These are phyloP conservation scores for Plasmodium reichenowi DNA, from an alignment of 169 alveolate genomes.

Conservation along the genomic window DNA sequence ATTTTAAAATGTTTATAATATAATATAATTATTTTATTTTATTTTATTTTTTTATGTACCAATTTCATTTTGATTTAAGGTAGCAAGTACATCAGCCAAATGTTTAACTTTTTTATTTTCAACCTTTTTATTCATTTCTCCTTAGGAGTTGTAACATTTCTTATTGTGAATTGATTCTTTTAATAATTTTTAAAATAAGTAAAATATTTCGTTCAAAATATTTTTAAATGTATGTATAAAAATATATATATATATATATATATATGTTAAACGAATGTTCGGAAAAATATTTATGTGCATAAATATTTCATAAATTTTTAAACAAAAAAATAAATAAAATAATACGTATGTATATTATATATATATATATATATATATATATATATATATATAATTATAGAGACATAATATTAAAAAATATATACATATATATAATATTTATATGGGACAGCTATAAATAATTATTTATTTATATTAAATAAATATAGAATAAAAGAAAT, in stretches of 20 bases:
- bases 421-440: no score
- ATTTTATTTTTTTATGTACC: conserved; percentile 21
- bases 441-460: no score
- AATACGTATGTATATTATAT: no score
- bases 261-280: neutral
- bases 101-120: conserved; percentile 42
- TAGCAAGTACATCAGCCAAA: conserved; percentile 48
- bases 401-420: no score
- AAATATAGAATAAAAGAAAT: no score
- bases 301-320: conserved; percentile 3
- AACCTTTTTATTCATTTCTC: conserved; percentile 60
- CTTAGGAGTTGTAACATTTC: neutral
- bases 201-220: no score
- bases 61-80: conserved; percentile 74
- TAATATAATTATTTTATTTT: neutral
- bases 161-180: conserved; percentile 22
- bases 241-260: conserved; percentile 4
- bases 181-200: conserved; percentile 12
- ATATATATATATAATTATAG: no score
- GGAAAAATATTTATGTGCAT: neutral
- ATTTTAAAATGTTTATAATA: neutral
- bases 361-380: no score
- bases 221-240: no score
- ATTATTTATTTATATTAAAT: no score
- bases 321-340: neutral